Evolutionary conservation across 257 asterid species (phyloP), one percentile per base, ranked within the genome.

Genomic region (Anisodus tanguticus): DNA sequence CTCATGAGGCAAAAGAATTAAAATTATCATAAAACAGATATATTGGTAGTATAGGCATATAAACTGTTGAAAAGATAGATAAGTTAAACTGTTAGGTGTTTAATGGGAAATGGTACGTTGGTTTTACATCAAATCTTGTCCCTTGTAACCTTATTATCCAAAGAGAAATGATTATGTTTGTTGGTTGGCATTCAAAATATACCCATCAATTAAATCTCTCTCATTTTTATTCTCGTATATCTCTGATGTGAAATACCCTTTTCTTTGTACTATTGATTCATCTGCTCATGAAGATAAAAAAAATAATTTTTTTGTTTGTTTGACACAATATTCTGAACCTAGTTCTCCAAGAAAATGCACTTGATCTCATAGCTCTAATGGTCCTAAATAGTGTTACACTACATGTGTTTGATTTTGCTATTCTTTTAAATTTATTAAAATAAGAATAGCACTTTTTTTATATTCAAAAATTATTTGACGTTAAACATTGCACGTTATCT

Each of bases 111-210:
- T 7, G 80, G 80, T 19, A 19, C 80, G n/a, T 74, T 74, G 43
- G 10, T 74, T 74, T 47, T 74, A 19, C 43, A n/a, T 74, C 62
- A 47, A 74, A 51, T 76, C 64, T 51, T 76, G 63, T 76, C 81
- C 47, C 15, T 51, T 51, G 63, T 76, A 76, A 51, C 81, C 64
- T 76, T 76, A 76, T 76, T 76, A 63, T 76, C 81, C 47, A 76
- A 49, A 51, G 63, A 22, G 81, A 51, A 74, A 74, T 76, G 63
- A 76, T 76, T 76, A 53, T 76, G 81, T 76, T 76, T 76, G 81
- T 76, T 76, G 51, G 81, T 76, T 51, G 47, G 81, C 26, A 76
- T 76, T 76, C 81, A 76, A 53, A 76, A 26, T 12, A 51, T 51
- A 31, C 47, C 45, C 47, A 76, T 76, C 19, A 51, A 62, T 76